phyloP scores from a whole-genome alignment of 2,329 filamentous ascomycete species.

The Xylaria sp. region DNA sequence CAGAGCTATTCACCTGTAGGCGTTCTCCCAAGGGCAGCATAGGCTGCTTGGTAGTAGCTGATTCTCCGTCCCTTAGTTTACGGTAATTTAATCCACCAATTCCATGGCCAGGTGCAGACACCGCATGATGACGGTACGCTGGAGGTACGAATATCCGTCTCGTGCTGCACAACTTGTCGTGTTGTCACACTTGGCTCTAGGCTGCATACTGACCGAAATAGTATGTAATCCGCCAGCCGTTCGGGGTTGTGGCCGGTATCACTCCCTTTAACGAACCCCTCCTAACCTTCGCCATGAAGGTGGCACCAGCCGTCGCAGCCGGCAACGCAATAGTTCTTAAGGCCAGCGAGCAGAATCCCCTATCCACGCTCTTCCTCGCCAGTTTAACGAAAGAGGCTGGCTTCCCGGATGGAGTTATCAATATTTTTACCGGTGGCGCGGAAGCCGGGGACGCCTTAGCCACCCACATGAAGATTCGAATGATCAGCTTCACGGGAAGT shows the following conservation, averaged over 20 bases:
- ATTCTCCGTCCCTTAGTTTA: slow-evolving; percentile 13
- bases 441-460: slow-evolving; percentile 71
- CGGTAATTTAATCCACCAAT: slow-evolving; percentile 25
- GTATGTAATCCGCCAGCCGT: slow-evolving; percentile 59
- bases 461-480: slow-evolving; percentile 71
- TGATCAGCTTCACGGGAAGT: slow-evolving; percentile 78
- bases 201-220: not conserved
- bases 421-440: slow-evolving; percentile 58
- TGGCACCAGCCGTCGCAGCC: slow-evolving; percentile 71
- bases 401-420: slow-evolving; percentile 71
- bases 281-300: slow-evolving; percentile 77
- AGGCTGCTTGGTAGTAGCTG: not conserved
- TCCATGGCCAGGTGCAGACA: slow-evolving; percentile 23
- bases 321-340: slow-evolving; percentile 70
- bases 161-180: not conserved
- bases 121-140: slow-evolving; percentile 24
- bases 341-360: slow-evolving; percentile 68
- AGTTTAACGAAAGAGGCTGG: slow-evolving; percentile 73
- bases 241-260: slow-evolving; percentile 78
- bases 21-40: not conserved
- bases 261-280: slow-evolving; percentile 85
- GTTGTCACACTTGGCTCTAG: not conserved
- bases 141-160: slow-evolving; percentile 7
- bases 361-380: slow-evolving; percentile 67
- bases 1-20: slow-evolving; percentile 24